Conservation (phyloP, 441 rosid species). For the Theobroma grandiflorum region DNA sequence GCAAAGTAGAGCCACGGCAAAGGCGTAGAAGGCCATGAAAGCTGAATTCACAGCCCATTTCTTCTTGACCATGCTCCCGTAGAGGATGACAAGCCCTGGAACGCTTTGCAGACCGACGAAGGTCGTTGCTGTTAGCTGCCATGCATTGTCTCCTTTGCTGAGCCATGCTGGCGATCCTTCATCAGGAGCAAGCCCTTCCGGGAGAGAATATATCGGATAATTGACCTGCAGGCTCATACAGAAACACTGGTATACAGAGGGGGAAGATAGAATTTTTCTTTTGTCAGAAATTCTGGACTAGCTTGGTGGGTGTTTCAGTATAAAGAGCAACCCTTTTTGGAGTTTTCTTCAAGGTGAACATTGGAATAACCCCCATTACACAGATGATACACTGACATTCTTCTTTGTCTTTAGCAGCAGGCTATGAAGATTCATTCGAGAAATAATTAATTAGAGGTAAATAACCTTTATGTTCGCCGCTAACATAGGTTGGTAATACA, state of each 20-base stretch:
- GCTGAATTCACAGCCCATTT: conserved; percentile 81
- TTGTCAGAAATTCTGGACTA: conserved; percentile 27
- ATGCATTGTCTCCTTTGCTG: conserved; percentile 63
- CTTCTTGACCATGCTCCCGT: conserved; percentile 74
- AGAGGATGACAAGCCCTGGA: conserved; percentile 67
- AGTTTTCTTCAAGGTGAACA: conserved; percentile 21
- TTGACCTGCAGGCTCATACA: neutral
- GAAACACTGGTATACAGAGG: neutral
- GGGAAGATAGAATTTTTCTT: neutral
- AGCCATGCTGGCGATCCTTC: conserved; percentile 50
- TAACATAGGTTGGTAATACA: too few relatives aligned
- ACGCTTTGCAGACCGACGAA: conserved; percentile 65
- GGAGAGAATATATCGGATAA: conserved; percentile 24
- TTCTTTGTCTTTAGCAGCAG: conserved; percentile 34
- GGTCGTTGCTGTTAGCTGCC: conserved; percentile 71
- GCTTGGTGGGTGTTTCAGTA: conserved; percentile 11
- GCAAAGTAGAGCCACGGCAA: conserved; percentile 57
- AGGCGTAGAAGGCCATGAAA: conserved; percentile 74
- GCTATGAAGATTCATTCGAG: conserved; percentile 31
- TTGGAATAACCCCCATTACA: conserved; percentile 40
- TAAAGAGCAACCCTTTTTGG: conserved; percentile 33
- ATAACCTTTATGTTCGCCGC: neutral
- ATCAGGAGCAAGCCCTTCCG: conserved; percentile 32
- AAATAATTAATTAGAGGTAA: conserved; percentile 13
- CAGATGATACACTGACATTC: conserved; percentile 38